A percentile compares a stretch with the other conserved stretches of the same genome.
Conservation (phyloP, 2,329 filamentous ascomycete species). For the Alternaria gaisen region DNA sequence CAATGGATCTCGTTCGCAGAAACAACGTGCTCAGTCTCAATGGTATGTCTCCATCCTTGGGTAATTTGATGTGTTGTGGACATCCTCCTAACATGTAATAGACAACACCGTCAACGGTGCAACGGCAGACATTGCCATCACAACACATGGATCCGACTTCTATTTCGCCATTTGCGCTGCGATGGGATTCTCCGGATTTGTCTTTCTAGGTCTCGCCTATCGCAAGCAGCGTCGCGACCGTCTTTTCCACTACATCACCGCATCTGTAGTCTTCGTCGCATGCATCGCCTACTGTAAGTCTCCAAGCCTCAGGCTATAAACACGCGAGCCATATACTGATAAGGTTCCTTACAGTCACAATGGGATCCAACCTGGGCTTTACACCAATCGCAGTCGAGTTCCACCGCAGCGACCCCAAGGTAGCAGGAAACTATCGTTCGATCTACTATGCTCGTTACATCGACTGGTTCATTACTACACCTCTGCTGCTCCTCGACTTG, state of each 20-base stretch:
- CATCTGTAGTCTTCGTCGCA: slow-evolving; percentile 65
- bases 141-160: slow-evolving; percentile 67
- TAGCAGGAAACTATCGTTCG: slow-evolving; percentile 64
- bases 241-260: slow-evolving; percentile 72
- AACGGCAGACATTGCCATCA: slow-evolving; percentile 65
- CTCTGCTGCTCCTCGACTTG: slow-evolving; percentile 69
- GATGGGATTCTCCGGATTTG: slow-evolving; percentile 65
- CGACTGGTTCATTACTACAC: slow-evolving; percentile 71
- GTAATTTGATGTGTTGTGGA: too few species aligned
- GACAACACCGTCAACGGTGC: slow-evolving; percentile 57
- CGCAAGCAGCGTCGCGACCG: slow-evolving; percentile 65
- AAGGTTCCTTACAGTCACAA: slow-evolving; percentile 54
- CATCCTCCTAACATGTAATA: slow-evolving; percentile 17
- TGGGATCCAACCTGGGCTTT: slow-evolving; percentile 73
- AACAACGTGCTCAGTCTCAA: slow-evolving; percentile 42
- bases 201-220: slow-evolving; percentile 62
- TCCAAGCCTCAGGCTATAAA: neutral
- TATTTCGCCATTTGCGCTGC: slow-evolving; percentile 69
- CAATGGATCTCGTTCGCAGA: slow-evolving; percentile 17
- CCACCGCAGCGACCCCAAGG: slow-evolving; percentile 54
- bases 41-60: slow-evolving; percentile 14
- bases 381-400: slow-evolving; percentile 71
- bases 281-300: slow-evolving; percentile 65
- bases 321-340: neutral
- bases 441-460: slow-evolving; percentile 74